Percentiles rank a stretch among this genome's conserved stretches.
Evolutionary conservation across 176 grass and related monocot genomes (phyloP).

Genomic region (Avena sativa): DNA sequence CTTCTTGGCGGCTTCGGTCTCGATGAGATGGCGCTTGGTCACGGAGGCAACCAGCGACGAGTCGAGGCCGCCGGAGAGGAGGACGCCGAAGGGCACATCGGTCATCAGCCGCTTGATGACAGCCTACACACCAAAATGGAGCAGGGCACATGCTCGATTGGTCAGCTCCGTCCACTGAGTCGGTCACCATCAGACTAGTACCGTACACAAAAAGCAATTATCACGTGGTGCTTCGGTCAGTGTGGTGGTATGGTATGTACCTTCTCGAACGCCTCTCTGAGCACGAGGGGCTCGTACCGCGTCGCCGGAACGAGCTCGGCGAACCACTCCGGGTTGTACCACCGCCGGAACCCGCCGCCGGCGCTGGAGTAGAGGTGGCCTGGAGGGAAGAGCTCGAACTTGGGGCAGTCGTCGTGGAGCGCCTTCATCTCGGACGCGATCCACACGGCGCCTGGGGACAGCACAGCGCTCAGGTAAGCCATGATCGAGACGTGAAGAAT

Average conservation of each 20-base stretch:
- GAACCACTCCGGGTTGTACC: slow-evolving; percentile 90
- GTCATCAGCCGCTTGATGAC: slow-evolving; percentile 98
- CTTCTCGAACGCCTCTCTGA: slow-evolving; percentile 92
- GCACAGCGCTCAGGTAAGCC: background rate
- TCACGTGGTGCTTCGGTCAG: background rate
- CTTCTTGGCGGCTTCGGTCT: slow-evolving; percentile 86
- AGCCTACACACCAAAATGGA: slow-evolving; percentile 47
- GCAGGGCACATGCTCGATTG: slow-evolving; percentile 23
- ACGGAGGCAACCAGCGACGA: slow-evolving; percentile 88
- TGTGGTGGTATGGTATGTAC: slow-evolving; percentile 27
- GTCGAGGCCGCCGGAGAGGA: slow-evolving; percentile 93
- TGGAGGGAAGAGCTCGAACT: slow-evolving; percentile 87
- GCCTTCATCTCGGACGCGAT: slow-evolving; percentile 95
- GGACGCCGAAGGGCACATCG: slow-evolving; percentile 88
- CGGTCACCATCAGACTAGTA: background rate
- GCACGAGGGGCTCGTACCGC: slow-evolving; percentile 61
- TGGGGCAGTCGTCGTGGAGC: slow-evolving; percentile 84
- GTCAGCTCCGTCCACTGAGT: background rate
- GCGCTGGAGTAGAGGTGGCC: slow-evolving; percentile 83
- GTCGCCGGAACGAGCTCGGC: slow-evolving; percentile 65
- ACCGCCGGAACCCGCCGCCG: slow-evolving; percentile 60
- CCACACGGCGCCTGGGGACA: slow-evolving; percentile 74
- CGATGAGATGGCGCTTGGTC: slow-evolving; percentile 79
- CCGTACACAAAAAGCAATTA: background rate
- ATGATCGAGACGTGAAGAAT: background rate